Conservation (phyloP, 495 filamentous ascomycete species). For the Amniculicola lignicola region DNA sequence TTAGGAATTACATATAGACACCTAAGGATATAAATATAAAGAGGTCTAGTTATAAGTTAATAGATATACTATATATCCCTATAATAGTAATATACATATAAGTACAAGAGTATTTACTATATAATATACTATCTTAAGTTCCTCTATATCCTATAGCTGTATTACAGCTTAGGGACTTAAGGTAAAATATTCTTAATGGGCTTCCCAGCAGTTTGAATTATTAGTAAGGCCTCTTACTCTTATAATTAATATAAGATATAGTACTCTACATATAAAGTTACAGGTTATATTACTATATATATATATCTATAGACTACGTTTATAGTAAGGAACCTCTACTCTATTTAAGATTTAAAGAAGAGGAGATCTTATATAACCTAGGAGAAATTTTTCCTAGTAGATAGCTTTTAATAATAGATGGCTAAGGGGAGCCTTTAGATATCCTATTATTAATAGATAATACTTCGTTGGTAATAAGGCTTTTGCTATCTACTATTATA, state of each 20-base stretch:
- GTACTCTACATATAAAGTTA: neutral
- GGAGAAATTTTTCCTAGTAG: slow-evolving; percentile 2
- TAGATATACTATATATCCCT: no score
- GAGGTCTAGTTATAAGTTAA: no score
- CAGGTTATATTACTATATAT: neutral
- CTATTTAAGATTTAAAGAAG: slow-evolving; percentile 5
- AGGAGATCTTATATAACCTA: slow-evolving; percentile 9
- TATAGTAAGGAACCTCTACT: slow-evolving; percentile 1
- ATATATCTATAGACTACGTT: slow-evolving; percentile 7
- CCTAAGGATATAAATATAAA: no score
- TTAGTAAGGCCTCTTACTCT: slow-evolving; percentile 10
- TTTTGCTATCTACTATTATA: no score
- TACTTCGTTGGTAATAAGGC: no score
- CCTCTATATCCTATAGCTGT: no score
- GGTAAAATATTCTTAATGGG: slow-evolving; percentile 9
- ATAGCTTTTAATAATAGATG: neutral
- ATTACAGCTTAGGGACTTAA: slow-evolving; percentile 2
- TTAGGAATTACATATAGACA: no score
- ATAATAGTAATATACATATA: no score
- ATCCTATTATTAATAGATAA: no score
- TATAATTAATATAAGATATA: slow-evolving; percentile 3
- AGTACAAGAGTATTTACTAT: no score
- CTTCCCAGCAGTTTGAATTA: slow-evolving; percentile 2
- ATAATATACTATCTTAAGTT: no score
- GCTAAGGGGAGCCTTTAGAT: no score